Percentiles rank a stretch among this genome's conserved stretches.
Evolutionary conservation across 2,329 filamentous ascomycete species (phyloP).

Genomic region (Aspergillus bombycis): DNA sequence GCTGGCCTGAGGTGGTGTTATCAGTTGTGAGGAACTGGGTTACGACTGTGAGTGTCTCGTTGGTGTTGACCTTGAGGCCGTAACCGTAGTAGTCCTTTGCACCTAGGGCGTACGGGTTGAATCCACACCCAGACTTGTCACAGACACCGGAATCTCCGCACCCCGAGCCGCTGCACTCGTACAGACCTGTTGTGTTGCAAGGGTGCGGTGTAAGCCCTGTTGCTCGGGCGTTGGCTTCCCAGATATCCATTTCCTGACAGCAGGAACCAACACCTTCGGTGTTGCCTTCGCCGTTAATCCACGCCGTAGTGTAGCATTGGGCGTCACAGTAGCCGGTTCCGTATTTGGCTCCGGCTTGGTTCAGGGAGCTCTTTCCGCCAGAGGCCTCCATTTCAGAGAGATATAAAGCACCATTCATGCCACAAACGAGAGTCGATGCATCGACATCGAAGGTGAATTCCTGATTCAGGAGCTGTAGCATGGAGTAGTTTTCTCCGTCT

Average conservation of each 20-base stretch:
- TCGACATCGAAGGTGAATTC: conserved; percentile 73
- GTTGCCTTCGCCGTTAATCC: conserved; percentile 58
- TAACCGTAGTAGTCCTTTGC: conserved; percentile 64
- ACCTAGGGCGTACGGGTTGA: conserved; percentile 67
- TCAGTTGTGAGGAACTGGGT: conserved; percentile 63
- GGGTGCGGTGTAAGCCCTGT: conserved; percentile 66
- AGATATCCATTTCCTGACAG: conserved; percentile 69
- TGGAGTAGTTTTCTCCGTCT: conserved; percentile 61
- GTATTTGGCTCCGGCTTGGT: conserved; percentile 58
- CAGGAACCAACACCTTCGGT: conserved; percentile 58
- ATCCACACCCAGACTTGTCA: conserved; percentile 69
- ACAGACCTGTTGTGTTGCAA: conserved; percentile 56
- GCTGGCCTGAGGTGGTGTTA: conserved; percentile 51
- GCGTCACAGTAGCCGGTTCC: conserved; percentile 66
- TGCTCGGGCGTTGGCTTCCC: conserved; percentile 67
- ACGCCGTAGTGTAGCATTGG: conserved; percentile 54
- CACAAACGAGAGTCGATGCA: conserved; percentile 68
- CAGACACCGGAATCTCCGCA: conserved; percentile 52
- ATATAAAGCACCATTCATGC: conserved; percentile 71
- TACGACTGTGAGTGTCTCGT: conserved; percentile 62
- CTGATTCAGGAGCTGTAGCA: conserved; percentile 64
- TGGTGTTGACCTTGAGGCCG: conserved; percentile 60
- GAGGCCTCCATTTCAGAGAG: conserved; percentile 62
- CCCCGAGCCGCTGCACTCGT: conserved; percentile 46
- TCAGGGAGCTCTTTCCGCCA: conserved; percentile 58